These are phyloP conservation scores for Diaporthe helianthi DNA, from an alignment of 2,329 filamentous ascomycete species.

Conservation along the genomic window DNA sequence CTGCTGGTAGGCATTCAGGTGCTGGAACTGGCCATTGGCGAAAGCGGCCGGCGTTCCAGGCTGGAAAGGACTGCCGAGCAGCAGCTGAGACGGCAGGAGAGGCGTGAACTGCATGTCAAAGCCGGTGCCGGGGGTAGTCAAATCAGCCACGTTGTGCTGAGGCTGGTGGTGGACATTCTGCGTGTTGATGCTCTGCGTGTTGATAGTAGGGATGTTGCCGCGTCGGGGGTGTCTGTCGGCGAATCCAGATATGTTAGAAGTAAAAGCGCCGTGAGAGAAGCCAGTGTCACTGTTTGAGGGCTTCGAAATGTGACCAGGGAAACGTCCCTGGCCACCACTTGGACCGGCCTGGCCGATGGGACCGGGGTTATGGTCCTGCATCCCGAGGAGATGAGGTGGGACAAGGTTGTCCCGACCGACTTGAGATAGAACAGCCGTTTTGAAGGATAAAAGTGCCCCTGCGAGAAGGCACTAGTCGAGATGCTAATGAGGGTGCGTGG, in stretches of 20 bases:
- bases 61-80: constrained; percentile 96
- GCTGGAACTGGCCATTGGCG: constrained; percentile 90
- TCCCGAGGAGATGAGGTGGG: constrained; percentile 86
- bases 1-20: constrained; percentile 77
- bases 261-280: constrained; percentile 92
- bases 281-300: constrained; percentile 84
- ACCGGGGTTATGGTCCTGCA: constrained; percentile 81
- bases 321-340: constrained; percentile 65
- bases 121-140: constrained; percentile 85
- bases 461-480: constrained; percentile 54
- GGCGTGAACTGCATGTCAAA: constrained; percentile 99
- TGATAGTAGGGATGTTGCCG: constrained; percentile 88
- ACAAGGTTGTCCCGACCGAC: constrained; percentile 82
- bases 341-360: constrained; percentile 65
- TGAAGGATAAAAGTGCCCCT: constrained; percentile 68
- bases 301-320: constrained; percentile 77
- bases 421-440: constrained; percentile 83
- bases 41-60: constrained; percentile 91
- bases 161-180: constrained; percentile 44
- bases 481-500: constrained; percentile 39
- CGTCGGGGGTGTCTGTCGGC: constrained; percentile 86
- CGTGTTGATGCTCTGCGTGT: constrained; percentile 74
- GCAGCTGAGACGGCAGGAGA: constrained; percentile 89
- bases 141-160: constrained; percentile 68
- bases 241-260: constrained; percentile 84